These are phyloP conservation scores for Dictyostelium firmibasis DNA, from an alignment of 78 protist species.

Conservation along the genomic window DNA sequence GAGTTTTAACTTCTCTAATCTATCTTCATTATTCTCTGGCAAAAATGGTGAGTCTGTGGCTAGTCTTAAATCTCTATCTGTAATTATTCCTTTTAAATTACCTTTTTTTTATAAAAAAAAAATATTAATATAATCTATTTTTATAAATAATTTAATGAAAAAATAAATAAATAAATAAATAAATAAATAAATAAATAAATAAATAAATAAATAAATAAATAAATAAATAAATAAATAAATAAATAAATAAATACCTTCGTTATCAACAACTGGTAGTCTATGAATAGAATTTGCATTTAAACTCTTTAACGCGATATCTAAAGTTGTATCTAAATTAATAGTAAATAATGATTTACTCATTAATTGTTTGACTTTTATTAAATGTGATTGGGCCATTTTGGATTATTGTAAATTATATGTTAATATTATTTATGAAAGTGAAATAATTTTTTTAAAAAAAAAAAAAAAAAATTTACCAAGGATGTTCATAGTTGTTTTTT, in stretches of 20 bases:
- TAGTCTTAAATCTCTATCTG: conserved; percentile 73
- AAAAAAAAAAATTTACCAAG: not conserved
- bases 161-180: no score
- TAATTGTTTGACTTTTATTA: conserved; percentile 40
- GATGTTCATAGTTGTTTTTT: not conserved
- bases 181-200: not conserved
- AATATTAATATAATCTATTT: no score
- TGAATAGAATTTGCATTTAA: conserved; percentile 50
- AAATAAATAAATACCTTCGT: not conserved
- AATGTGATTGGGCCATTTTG: no score
- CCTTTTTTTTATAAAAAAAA: no score
- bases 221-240: not conserved
- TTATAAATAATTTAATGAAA: no score
- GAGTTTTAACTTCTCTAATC: conserved; percentile 22
- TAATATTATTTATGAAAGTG: no score
- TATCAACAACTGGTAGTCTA: conserved; percentile 53
- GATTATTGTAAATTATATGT: no score
- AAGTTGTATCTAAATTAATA: conserved; percentile 18
- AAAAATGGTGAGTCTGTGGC: conserved; percentile 58
- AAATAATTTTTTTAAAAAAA: no score
- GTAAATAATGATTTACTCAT: conserved; percentile 37
- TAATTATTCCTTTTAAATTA: not conserved
- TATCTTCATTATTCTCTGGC: conserved; percentile 34
- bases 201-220: not conserved
- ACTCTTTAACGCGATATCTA: conserved; percentile 37